Evolutionary conservation across 23 red algal genomes (phyloP).

Genomic region (Gracilaria vermiculophylla): DNA sequence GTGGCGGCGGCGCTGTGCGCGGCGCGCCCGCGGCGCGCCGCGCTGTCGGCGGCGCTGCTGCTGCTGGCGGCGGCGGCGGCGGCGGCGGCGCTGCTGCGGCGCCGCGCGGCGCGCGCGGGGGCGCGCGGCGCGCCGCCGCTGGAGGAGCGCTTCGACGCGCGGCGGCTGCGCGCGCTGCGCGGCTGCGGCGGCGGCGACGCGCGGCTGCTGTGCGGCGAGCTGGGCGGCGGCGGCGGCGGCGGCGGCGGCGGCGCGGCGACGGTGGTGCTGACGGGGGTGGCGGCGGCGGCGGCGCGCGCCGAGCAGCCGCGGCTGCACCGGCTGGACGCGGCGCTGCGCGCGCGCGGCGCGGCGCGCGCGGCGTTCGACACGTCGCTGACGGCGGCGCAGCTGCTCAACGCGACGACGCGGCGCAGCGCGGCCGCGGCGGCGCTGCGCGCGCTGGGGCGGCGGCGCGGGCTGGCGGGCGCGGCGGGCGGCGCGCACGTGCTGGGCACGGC

Average conservation of each 20-base stretch:
- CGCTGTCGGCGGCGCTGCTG: not conserved
- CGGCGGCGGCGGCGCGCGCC: not conserved
- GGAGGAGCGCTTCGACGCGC: too few relatives aligned
- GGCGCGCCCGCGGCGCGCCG: not conserved
- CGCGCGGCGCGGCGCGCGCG: not conserved
- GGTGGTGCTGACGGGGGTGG: not conserved
- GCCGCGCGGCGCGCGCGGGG: too few relatives aligned
- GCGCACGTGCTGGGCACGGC: not conserved
- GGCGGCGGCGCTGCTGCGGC: not conserved
- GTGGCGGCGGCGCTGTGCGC: not conserved
- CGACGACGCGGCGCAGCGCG: not conserved
- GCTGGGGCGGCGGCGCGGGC: not conserved
- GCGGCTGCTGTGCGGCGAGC: not conserved
- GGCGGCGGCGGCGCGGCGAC: not conserved
- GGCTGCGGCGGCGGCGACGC: too few relatives aligned
- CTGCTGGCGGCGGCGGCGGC: not conserved
- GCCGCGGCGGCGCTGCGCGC: not conserved
- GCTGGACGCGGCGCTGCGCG: not conserved
- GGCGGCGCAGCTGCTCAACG: not conserved
- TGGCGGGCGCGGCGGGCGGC: not conserved
- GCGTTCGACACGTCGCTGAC: not conserved
- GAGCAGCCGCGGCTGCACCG: not conserved
- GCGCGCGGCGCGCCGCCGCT: too few relatives aligned
- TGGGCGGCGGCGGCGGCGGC: not conserved
- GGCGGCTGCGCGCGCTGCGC: too few relatives aligned